A percentile compares a stretch with the other conserved stretches of the same genome.
Evolutionary conservation across 495 filamentous ascomycete species (phyloP).

Genomic region (Durotheca rogersii): DNA sequence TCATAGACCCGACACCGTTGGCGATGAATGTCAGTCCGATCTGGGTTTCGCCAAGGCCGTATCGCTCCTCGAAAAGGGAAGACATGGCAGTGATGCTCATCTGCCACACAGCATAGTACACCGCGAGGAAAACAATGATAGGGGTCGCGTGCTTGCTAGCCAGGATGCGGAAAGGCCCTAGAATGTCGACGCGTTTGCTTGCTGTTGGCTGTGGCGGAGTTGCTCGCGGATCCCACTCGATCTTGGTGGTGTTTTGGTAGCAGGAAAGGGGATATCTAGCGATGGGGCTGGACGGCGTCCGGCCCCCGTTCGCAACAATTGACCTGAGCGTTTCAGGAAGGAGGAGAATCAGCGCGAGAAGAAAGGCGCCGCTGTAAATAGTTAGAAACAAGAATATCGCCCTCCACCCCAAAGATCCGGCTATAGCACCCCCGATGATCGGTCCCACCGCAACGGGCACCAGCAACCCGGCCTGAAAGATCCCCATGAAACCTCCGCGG

Average conservation of each 20-base stretch:
- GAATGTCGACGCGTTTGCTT: conserved; percentile 40
- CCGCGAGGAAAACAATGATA: conserved; percentile 51
- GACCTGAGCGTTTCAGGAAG: conserved; percentile 58
- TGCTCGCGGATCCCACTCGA: conserved; percentile 19
- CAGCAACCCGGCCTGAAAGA: conserved; percentile 52
- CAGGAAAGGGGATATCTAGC: conserved; percentile 38
- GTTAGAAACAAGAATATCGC: conserved; percentile 60
- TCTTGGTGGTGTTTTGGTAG: conserved; percentile 38
- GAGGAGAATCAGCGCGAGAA: conserved; percentile 43
- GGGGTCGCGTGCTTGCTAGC: conserved; percentile 45
- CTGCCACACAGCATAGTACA: conserved; percentile 58
- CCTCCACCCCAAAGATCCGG: conserved; percentile 55
- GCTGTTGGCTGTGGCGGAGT: conserved; percentile 16
- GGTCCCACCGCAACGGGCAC: conserved; percentile 54
- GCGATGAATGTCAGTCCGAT: conserved; percentile 55
- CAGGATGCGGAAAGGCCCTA: conserved; percentile 49
- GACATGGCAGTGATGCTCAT: conserved; percentile 59
- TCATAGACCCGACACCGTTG: conserved; percentile 53
- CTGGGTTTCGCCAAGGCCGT: conserved; percentile 47
- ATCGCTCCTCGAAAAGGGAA: conserved; percentile 46
- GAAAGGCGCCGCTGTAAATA: conserved; percentile 48
- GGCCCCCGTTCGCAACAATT: conserved; percentile 54
- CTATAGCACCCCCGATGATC: conserved; percentile 55
- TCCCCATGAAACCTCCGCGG: conserved; percentile 57
- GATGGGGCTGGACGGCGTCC: conserved; percentile 31